Conservation (phyloP, 768 basidiomycete species). For the Suillus discolor region DNA sequence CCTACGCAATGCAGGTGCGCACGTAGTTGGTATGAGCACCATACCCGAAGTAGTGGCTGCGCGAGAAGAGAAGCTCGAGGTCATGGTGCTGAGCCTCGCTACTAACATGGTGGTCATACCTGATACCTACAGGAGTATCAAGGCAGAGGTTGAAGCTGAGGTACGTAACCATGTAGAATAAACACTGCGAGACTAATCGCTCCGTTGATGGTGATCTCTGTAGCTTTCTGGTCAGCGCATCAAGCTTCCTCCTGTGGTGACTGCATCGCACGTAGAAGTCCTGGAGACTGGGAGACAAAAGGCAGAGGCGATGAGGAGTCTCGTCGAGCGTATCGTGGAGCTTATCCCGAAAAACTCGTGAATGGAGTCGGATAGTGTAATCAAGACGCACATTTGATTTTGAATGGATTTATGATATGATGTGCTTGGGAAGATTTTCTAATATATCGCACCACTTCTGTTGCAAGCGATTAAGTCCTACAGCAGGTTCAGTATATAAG, state of each 20-base stretch:
- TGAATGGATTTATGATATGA: background rate
- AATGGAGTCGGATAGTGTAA: background rate
- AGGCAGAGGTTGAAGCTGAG: conserved; percentile 78
- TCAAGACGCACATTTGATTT: background rate
- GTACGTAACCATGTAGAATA: conserved; percentile 37
- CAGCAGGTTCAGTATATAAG: background rate
- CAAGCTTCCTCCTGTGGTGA: conserved; percentile 40
- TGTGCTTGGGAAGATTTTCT: background rate
- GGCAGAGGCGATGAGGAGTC: conserved; percentile 67
- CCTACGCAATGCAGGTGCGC: conserved; percentile 72
- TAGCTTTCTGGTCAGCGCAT: conserved; percentile 65
- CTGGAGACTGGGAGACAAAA: conserved; percentile 64
- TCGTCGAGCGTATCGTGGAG: conserved; percentile 70
- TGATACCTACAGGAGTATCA: conserved; percentile 64
- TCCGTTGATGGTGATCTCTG: conserved; percentile 10
- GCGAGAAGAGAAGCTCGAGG: conserved; percentile 71
- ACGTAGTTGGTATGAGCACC: conserved; percentile 95
- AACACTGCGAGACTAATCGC: background rate
- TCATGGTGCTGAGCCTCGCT: conserved; percentile 80
- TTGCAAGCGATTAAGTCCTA: conserved; percentile 1
- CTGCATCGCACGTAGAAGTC: conserved; percentile 82
- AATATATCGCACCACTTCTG: conserved; percentile 1
- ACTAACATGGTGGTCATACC: conserved; percentile 85
- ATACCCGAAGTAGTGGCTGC: conserved; percentile 88
- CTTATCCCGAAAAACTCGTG: conserved; percentile 22